These are phyloP conservation scores for Ceratobasidium sp. DNA, from an alignment of 1,284 basidiomycete species.

Conservation along the genomic window DNA sequence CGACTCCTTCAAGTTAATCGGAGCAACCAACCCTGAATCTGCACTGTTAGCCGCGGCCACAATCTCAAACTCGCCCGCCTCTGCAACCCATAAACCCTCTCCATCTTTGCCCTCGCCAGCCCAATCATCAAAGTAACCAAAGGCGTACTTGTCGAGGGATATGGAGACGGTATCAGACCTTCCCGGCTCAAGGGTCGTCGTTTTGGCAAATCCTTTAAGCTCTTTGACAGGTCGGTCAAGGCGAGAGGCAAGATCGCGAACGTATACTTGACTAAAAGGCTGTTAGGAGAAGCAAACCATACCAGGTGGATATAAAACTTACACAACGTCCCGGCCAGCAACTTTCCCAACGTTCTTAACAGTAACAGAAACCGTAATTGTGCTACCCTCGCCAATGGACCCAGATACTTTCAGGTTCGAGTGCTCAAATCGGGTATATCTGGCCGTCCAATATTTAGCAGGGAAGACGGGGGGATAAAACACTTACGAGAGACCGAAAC, in stretches of 20 bases:
- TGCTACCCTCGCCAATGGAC: constrained; percentile 32
- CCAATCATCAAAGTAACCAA: constrained; percentile 58
- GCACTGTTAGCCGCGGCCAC: constrained; percentile 28
- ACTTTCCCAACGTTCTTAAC: constrained; percentile 57
- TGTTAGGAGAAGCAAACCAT: not conserved
- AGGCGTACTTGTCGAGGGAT: constrained; percentile 57
- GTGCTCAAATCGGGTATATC: constrained; percentile 45
- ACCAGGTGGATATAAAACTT: not conserved
- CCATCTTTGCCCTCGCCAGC: constrained; percentile 54
- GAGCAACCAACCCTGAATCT: constrained; percentile 15
- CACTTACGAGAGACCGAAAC: constrained; percentile 49
- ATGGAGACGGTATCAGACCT: constrained; percentile 53
- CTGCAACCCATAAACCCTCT: constrained; percentile 52
- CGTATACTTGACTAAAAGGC: constrained; percentile 53
- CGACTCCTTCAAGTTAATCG: constrained; percentile 18
- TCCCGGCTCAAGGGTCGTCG: constrained; percentile 53
- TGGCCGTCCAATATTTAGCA: not conserved
- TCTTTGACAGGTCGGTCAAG: constrained; percentile 54
- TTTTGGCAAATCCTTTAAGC: constrained; percentile 56
- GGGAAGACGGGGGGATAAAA: not conserved
- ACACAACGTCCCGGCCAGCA: constrained; percentile 55
- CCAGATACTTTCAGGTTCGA: constrained; percentile 44
- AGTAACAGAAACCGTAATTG: constrained; percentile 52
- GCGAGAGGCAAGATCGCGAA: constrained; percentile 52
- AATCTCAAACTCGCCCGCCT: constrained; percentile 52